Evolutionary conservation across 2,329 filamentous ascomycete genomes (phyloP), one percentile per base, ranked within the genome.

Genomic region (Ilyonectria destructans): DNA sequence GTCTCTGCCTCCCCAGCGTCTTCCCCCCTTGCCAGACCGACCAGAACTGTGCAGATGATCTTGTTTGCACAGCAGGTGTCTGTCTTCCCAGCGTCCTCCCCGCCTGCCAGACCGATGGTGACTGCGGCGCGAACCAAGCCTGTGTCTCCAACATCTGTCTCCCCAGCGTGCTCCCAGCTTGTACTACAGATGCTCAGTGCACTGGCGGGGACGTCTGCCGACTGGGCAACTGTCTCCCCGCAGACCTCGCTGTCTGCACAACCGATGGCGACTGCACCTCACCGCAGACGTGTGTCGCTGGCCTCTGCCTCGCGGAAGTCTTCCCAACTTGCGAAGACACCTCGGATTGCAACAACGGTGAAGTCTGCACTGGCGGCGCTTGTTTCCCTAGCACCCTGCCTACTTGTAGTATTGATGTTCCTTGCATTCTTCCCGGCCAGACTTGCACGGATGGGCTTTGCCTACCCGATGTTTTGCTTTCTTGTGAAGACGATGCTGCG

Each of bases 141-240:
- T 66, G 63, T 31, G 19, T 37, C 17, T 62, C 58, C 6, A 58
- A 58, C 4, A 26, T 62, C 4, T 66, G 63, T 37, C 35, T 66
- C 2, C 63, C 63, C 13, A 15, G 10, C 7, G 12, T 66, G 8
- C 33, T 66, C 2, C 7, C 43, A 8, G 23, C 45, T 13, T 66
- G 63, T 9, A 57, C 52, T 9, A 52, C 58, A 5, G 63, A 66
- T 10, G 26, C 63, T n/a, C 40, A 58, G 8, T 66, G 63, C 29
- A 26, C 46, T 6, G 58, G 52, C 17, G 52, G 58, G 29, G 51
- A 66, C 5, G 58, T 66, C 1, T 66, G 63, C 26, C 17, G 63
- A 8, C 63, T 66, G 17, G 63, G 63, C 8, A 58, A 45, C 45
- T 66, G 63, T 35, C 56, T 66, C 8, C 63, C 63, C 13, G 58